Evolutionary conservation across 495 filamentous ascomycete species (phyloP).

Genomic region (Massariosphaeria phaeospora): DNA sequence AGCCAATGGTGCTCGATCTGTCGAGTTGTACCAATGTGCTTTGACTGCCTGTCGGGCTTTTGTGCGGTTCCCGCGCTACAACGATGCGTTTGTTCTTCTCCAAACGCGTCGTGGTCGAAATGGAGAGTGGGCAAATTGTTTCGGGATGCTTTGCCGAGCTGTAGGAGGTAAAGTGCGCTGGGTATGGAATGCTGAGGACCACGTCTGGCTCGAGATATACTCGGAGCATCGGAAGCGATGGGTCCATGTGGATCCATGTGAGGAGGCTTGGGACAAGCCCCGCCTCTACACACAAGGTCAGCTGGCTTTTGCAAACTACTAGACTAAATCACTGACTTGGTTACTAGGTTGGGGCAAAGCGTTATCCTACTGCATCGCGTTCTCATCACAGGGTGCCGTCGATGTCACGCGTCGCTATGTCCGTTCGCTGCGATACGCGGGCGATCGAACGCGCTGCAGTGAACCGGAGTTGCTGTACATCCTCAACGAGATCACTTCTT

Average conservation of each 20-base stretch:
- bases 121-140: constrained; percentile 97
- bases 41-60: constrained; percentile 58
- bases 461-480: constrained; percentile 86
- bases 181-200: constrained; percentile 97
- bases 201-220: constrained; percentile 96
- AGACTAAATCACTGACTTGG: neutral
- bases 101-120: constrained; percentile 76
- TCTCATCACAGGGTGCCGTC: constrained; percentile 86
- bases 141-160: constrained; percentile 94
- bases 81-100: constrained; percentile 90
- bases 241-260: constrained; percentile 94
- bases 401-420: constrained; percentile 96
- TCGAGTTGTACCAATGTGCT: constrained; percentile 84
- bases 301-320: no score
- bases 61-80: constrained; percentile 90
- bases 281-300: constrained; percentile 80
- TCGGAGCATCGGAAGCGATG: constrained; percentile 87
- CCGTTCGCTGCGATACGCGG: constrained; percentile 63
- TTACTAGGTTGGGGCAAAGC: constrained; percentile 75
- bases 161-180: constrained; percentile 85
- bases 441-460: constrained; percentile 63
- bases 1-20: constrained; percentile 74
- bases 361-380: constrained; percentile 92
- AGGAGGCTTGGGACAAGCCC: constrained; percentile 92
- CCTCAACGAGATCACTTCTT: constrained; percentile 76